Evolutionary conservation across 352 stramenopile genomes (phyloP).

Genomic region (Pythium phragmitis): DNA sequence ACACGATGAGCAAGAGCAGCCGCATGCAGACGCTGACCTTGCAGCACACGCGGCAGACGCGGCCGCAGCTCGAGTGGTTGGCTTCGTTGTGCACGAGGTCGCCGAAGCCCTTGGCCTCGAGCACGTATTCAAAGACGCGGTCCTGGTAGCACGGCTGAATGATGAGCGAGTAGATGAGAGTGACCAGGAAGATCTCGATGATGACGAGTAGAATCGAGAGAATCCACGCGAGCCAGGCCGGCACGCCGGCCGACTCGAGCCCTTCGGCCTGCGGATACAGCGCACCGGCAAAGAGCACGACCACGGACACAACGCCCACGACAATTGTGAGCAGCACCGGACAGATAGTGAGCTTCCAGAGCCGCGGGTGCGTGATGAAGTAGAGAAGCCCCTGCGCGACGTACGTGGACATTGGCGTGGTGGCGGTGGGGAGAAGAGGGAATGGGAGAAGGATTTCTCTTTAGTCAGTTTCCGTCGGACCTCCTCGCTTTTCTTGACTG

Average conservation of each 20-base stretch:
- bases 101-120: constrained; percentile 44
- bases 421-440: not conserved
- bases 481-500: not conserved
- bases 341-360: constrained; percentile 57
- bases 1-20: constrained; percentile 52
- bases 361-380: constrained; percentile 54
- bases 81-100: constrained; percentile 51
- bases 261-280: constrained; percentile 49
- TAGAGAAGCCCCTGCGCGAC: constrained; percentile 49
- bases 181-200: constrained; percentile 71
- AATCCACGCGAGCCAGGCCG: constrained; percentile 49
- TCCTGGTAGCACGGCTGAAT: constrained; percentile 58
- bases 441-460: not conserved
- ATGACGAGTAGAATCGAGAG: constrained; percentile 57
- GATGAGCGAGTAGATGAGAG: constrained; percentile 62
- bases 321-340: constrained; percentile 60
- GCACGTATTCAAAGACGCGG: constrained; percentile 64
- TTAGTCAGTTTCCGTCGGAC: too few relatives aligned
- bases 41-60: constrained; percentile 52
- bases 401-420: constrained; percentile 48
- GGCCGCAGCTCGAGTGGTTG: constrained; percentile 40
- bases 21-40: constrained; percentile 53
- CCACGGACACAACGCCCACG: constrained; percentile 40
- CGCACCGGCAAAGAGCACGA: constrained; percentile 44
- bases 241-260: constrained; percentile 40